Evolutionary conservation across 768 basidiomycete species (phyloP).

Genomic region (Leccinum uliginosum): DNA sequence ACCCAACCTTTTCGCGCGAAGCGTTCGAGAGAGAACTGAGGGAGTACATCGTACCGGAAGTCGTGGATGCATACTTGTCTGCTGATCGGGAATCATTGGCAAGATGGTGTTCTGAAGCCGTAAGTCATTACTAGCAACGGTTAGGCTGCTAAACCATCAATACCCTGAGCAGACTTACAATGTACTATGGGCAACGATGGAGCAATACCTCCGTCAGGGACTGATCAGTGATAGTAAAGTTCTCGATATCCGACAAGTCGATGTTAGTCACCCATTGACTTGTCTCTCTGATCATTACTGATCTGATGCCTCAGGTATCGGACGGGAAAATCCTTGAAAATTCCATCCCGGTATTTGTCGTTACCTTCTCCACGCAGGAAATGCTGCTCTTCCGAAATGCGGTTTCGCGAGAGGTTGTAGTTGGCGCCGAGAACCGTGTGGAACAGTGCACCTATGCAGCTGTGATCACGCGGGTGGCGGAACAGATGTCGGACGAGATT

Average conservation of each 20-base stretch:
- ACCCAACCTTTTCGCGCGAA: constrained; percentile 84
- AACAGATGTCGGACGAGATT: constrained; percentile 85
- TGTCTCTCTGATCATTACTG: constrained; percentile 3
- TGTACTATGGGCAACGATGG: constrained; percentile 98
- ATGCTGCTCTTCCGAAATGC: constrained; percentile 87
- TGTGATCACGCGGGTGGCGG: constrained; percentile 82
- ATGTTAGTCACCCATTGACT: constrained; percentile 51
- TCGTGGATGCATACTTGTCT: constrained; percentile 92
- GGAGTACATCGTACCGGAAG: constrained; percentile 97
- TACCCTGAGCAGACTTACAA: constrained; percentile 75
- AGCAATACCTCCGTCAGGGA: constrained; percentile 86
- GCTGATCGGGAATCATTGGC: constrained; percentile 83
- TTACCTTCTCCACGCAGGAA: constrained; percentile 93
- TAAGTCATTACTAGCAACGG: constrained; percentile 38
- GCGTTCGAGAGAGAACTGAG: constrained; percentile 83
- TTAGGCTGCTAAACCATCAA: neutral
- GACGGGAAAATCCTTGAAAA: constrained; percentile 89
- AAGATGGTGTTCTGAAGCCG: constrained; percentile 95
- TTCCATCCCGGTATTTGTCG: constrained; percentile 83
- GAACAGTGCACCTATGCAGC: constrained; percentile 94
- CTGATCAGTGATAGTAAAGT: constrained; percentile 91
- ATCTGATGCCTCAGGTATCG: constrained; percentile 50
- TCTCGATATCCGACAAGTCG: constrained; percentile 95
- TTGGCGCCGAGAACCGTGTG: constrained; percentile 87
- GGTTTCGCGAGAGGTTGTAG: constrained; percentile 78